Conservation (phyloP, 352 stramenopile species). For the Peronospora farinosa region DNA sequence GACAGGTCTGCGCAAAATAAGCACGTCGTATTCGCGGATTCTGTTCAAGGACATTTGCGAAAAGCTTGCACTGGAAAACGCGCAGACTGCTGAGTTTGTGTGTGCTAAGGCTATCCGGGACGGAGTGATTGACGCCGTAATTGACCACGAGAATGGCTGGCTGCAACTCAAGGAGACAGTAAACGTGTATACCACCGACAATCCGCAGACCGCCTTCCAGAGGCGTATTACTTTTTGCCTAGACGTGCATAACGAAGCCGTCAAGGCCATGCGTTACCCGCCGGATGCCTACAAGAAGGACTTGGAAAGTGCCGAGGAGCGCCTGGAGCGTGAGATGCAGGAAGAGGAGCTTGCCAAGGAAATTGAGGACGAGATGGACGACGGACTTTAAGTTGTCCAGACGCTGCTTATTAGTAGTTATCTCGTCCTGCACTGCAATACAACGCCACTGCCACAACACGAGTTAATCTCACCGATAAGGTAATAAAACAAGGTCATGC, state of each 20-base stretch:
- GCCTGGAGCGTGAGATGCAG: slow-evolving; percentile 89
- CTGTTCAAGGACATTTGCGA: slow-evolving; percentile 89
- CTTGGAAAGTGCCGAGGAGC: slow-evolving; percentile 87
- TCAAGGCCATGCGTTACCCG: slow-evolving; percentile 96
- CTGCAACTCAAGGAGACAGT: slow-evolving; percentile 87
- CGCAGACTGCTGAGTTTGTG: slow-evolving; percentile 94
- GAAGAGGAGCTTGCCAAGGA: slow-evolving; percentile 94
- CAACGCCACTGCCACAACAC: background rate
- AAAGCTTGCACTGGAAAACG: slow-evolving; percentile 90
- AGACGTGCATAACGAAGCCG: slow-evolving; percentile 97
- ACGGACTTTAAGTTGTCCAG: slow-evolving; percentile 54
- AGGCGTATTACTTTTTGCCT: slow-evolving; percentile 97
- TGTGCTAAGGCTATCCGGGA: slow-evolving; percentile 97
- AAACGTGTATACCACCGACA: slow-evolving; percentile 89
- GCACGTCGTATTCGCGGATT: slow-evolving; percentile 92
- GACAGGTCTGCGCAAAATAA: slow-evolving; percentile 95
- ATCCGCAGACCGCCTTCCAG: slow-evolving; percentile 94
- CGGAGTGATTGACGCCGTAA: slow-evolving; percentile 96
- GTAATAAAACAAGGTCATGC: slow-evolving; percentile 13
- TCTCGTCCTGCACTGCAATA: slow-evolving; percentile 9
- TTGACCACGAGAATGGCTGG: slow-evolving; percentile 94
- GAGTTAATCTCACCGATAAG: background rate
- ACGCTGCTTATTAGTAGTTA: background rate
- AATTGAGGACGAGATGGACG: slow-evolving; percentile 96
- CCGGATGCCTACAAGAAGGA: slow-evolving; percentile 97